Base-by-base conservation (phyloP, 768 basidiomycete genomes). In the Suillus hirtellus region DNA sequence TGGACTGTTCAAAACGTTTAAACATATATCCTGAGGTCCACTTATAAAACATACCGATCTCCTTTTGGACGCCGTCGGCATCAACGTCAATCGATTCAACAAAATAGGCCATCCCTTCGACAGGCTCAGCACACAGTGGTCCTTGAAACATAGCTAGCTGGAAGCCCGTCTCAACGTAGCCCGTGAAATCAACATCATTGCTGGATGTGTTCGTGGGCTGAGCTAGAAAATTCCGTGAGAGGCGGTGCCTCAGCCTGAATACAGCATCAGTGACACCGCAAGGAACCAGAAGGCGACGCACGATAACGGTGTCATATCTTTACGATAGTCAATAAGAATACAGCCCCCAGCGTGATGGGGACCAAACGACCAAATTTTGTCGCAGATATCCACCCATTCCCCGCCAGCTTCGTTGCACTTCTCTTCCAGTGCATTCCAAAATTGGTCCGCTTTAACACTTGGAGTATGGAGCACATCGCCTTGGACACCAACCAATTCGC, bases 91-190 rank as follows among this genome's bases (percentile, higher is more conserved):
- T 77, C 34, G 78, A 80, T 72, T 98, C 95, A 1, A 98, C 84
- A 64, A 96, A 92, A 77, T 90, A 99, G 0, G 89, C 93, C 79
- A 99, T 79, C 0, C 96, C 96, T 67, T 96, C 90, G 9, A 98
- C 87, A 2, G 97, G 97, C 74, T 99, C 97, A 8, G 89, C 90
- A 68, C 97, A 99, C 21, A 99, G 76, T 14, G 97, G 96, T 0
- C 97, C 97, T 75, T 96, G 94, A 73, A 95, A 90, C 1, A 90
- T 90, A 0, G 95, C 96, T 54, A 99, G 84, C 76, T 97, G 96
- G 77, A 99, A 99, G 2, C 96, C 96, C 4, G 89, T 90, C 73
- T 98, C 95, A 37, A 99, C 81, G 66, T 90, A 83, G 61, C 86
- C 86, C 67, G 95, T 89, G 65, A 98, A 92, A 65, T 94, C 86